Evolutionary conservation across 2,329 filamentous ascomycete genomes (phyloP).

Genomic region (Xylariaceae sp.): DNA sequence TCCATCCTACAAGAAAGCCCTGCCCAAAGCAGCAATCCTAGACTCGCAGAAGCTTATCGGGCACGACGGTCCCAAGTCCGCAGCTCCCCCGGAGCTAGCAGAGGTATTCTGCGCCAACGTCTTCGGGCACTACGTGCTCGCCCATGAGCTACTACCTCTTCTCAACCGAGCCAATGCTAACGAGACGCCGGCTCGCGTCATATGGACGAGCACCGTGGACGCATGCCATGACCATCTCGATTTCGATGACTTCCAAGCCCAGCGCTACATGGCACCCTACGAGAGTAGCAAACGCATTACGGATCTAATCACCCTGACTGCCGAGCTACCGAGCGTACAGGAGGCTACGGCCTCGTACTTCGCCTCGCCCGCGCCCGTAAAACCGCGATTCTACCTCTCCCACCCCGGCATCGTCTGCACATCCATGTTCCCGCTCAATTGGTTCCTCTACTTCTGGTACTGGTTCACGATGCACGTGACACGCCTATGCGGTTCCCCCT

Average conservation of each 20-base stretch:
- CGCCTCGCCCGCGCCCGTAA: conserved; percentile 32
- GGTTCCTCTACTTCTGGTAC: conserved; percentile 68
- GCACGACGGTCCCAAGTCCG: conserved; percentile 11
- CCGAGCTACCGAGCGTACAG: conserved; percentile 59
- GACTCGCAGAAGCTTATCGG: conserved; percentile 36
- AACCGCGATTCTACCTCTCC: conserved; percentile 67
- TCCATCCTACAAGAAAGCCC: conserved; percentile 70
- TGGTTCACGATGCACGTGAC: conserved; percentile 63
- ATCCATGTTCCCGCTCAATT: conserved; percentile 69
- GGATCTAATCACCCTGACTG: conserved; percentile 75
- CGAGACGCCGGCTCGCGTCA: conserved; percentile 58
- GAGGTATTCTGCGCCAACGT: conserved; percentile 87
- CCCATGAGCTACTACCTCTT: conserved; percentile 73
- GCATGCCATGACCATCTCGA: conserved; percentile 53
- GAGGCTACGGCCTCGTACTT: conserved; percentile 57
- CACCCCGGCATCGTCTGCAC: conserved; percentile 88
- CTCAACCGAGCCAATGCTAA: conserved; percentile 49
- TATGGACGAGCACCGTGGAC: conserved; percentile 87
- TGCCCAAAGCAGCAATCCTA: conserved; percentile 43
- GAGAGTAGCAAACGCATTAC: conserved; percentile 84
- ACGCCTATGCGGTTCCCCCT: conserved; percentile 77
- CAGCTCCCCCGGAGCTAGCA: conserved; percentile 64
- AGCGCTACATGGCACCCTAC: conserved; percentile 63
- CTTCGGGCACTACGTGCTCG: conserved; percentile 91
- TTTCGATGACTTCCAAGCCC: conserved; percentile 70